Evolutionary conservation across 352 stramenopile species (phyloP).

Genomic region (Pythium phragmitis): DNA sequence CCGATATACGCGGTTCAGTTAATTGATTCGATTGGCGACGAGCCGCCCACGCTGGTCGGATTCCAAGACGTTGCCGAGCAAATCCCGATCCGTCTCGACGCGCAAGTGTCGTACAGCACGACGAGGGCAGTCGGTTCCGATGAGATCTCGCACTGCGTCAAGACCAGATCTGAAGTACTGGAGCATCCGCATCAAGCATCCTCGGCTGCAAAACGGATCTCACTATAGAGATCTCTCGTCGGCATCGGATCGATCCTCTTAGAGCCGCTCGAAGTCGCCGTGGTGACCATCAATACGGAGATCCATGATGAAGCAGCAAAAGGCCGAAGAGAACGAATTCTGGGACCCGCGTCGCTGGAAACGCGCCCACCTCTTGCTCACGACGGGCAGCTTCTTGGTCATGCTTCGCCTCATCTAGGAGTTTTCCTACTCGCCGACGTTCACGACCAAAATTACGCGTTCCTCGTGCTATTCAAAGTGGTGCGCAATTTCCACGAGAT

Average conservation of each 20-base stretch:
- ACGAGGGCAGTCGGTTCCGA: slow-evolving; percentile 56
- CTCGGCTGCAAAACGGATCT: slow-evolving; percentile 51
- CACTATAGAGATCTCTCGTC: slow-evolving; percentile 77
- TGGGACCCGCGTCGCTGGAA: slow-evolving; percentile 90
- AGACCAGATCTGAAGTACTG: slow-evolving; percentile 89
- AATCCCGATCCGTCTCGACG: slow-evolving; percentile 80
- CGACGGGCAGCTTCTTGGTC: slow-evolving; percentile 79
- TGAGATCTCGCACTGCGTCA: slow-evolving; percentile 88
- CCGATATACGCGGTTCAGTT: slow-evolving; percentile 85
- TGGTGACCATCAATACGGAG: slow-evolving; percentile 92
- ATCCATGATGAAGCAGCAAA: slow-evolving; percentile 53
- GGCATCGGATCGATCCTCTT: slow-evolving; percentile 73
- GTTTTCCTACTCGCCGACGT: slow-evolving; percentile 94
- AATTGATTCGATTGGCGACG: slow-evolving; percentile 87
- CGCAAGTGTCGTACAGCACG: slow-evolving; percentile 94
- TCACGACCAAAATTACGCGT: slow-evolving; percentile 92
- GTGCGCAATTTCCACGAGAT: slow-evolving; percentile 81
- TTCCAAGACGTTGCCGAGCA: slow-evolving; percentile 43
- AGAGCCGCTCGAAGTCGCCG: slow-evolving; percentile 59
- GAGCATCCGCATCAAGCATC: slow-evolving; percentile 63
- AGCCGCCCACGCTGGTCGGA: slow-evolving; percentile 76
- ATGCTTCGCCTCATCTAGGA: slow-evolving; percentile 94
- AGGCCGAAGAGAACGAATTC: slow-evolving; percentile 64
- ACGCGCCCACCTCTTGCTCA: slow-evolving; percentile 89
- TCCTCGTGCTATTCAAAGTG: slow-evolving; percentile 90